Evolutionary conservation across 768 basidiomycete genomes (phyloP), one percentile per base, ranked within the genome.

Genomic region (Holtermannia corniformis): DNA sequence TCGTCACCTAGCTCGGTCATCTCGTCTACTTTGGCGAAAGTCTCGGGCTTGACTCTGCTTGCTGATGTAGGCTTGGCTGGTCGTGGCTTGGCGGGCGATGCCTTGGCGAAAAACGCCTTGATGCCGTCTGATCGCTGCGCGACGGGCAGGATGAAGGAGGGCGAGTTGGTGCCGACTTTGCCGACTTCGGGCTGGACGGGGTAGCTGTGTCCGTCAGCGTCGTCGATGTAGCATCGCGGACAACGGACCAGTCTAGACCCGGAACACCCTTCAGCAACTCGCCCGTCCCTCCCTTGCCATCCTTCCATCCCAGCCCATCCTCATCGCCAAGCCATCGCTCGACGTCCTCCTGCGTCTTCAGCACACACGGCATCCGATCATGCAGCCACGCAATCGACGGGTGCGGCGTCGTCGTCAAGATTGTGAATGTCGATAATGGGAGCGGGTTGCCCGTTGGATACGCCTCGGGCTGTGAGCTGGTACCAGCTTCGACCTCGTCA

Each of bases 141-240:
- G 19, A 95, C 73, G 0, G 92, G 90, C 61, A 87, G 78, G 49
- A 95, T 82, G 68, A 86, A 95, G 0, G 82, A 78, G 0, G 85
- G 73, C 1, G 86, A 89, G 63, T 97, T 85, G 5, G 76, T 81
- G 5, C 88, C 87, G 3, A 96, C 85, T 72, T 85, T 92, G 0
- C 91, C 92, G 0, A 95, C 82, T 75, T 95, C 92, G 59, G 80
- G 81, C 0, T 87, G 87, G 0, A 95, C 92, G 52, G 80, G 81
- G 65, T 92, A 95, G 64, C 90, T 92, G 57, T 11, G 21, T 49
- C 12, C 11, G 41, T 4, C 27, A 28, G 19, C 1, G 42, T 44
- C 16, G 41, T 37, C n/a, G 11, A 20, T 11, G 7, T 10, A 46
- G 23, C 26, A n/a, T 21, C 4, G 14, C 4, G 19, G 16, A 24